Percentiles rank a stretch among this genome's conserved stretches.
These are phyloP conservation scores for Fusarium sp. DNA, from an alignment of 2,329 filamentous ascomycete species.

Conservation along the genomic window DNA sequence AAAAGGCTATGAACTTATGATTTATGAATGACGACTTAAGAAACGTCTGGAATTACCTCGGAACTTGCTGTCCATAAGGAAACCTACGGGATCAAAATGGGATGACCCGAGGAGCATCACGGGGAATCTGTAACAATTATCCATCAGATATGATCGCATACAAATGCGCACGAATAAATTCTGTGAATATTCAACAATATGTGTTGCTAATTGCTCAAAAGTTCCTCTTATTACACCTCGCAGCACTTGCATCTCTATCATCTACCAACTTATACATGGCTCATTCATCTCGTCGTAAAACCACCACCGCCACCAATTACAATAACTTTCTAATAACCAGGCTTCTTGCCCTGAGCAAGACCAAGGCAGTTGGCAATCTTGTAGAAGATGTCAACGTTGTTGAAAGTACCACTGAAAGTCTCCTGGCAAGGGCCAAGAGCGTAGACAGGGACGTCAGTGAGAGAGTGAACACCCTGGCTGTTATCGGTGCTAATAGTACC, in stretches of 20 bases:
- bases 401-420: slow-evolving; percentile 77
- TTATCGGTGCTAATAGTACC: slow-evolving; percentile 76
- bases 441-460: slow-evolving; percentile 84
- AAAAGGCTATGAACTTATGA: neutral
- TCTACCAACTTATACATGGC: slow-evolving; percentile 29
- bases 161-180: neutral
- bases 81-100: neutral
- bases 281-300: slow-evolving; percentile 40
- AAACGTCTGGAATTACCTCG: slow-evolving; percentile 5
- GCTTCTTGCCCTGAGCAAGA: slow-evolving; percentile 53
- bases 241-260: slow-evolving; percentile 35
- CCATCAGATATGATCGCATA: slow-evolving; percentile 2
- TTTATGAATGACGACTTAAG: slow-evolving; percentile 9
- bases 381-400: slow-evolving; percentile 80
- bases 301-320: slow-evolving; percentile 4
- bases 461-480: slow-evolving; percentile 77
- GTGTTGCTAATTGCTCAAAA: neutral
- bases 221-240: slow-evolving; percentile 24
- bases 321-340: slow-evolving; percentile 39
- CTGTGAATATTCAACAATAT: neutral
- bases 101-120: neutral
- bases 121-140: slow-evolving; percentile 8
- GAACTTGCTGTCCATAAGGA: slow-evolving; percentile 1
- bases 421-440: slow-evolving; percentile 84
- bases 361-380: slow-evolving; percentile 78